phyloP scores from a whole-genome alignment of 2,329 filamentous ascomycete species.

The Bipolaris sorokiniana region DNA sequence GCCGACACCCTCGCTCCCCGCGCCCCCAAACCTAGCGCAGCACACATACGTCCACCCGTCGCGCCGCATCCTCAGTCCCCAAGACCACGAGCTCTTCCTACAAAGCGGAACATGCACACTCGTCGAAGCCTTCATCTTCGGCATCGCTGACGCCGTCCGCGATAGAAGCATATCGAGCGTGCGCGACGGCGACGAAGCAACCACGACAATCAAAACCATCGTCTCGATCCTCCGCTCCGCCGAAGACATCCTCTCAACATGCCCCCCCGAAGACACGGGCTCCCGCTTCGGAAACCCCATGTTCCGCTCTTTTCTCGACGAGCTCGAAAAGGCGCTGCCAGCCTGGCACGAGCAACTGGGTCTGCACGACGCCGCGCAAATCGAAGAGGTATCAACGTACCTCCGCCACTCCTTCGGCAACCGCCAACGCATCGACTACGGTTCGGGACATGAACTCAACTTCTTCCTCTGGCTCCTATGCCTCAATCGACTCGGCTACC shows the following conservation, averaged over 20 bases:
- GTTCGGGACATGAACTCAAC: slow-evolving; percentile 96
- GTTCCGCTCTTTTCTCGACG: slow-evolving; percentile 82
- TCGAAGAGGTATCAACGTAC: slow-evolving; percentile 78
- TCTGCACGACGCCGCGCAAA: slow-evolving; percentile 59
- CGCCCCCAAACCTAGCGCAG: slow-evolving; percentile 66
- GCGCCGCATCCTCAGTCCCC: slow-evolving; percentile 78
- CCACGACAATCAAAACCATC: slow-evolving; percentile 67
- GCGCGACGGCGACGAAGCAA: slow-evolving; percentile 61
- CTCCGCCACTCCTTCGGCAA: slow-evolving; percentile 86
- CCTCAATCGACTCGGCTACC: slow-evolving; percentile 76
- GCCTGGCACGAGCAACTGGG: slow-evolving; percentile 70
- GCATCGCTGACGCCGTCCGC: slow-evolving; percentile 79
- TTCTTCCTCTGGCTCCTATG: slow-evolving; percentile 97
- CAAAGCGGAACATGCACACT: slow-evolving; percentile 76
- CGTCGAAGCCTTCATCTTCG: slow-evolving; percentile 83
- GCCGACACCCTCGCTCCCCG: slow-evolving; percentile 74
- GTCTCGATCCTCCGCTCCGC: slow-evolving; percentile 73
- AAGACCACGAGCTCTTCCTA: slow-evolving; percentile 83
- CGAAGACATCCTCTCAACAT: slow-evolving; percentile 68
- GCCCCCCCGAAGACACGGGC: slow-evolving; percentile 84
- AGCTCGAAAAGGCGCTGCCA: slow-evolving; percentile 56
- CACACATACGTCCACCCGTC: slow-evolving; percentile 70
- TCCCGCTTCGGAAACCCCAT: slow-evolving; percentile 94
- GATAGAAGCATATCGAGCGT: slow-evolving; percentile 70
- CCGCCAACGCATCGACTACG: slow-evolving; percentile 83